A percentile compares a stretch with the other conserved stretches of the same genome.
Conservation (phyloP, 75 land plant genomes). For the Cupressus sempervirens region DNA sequence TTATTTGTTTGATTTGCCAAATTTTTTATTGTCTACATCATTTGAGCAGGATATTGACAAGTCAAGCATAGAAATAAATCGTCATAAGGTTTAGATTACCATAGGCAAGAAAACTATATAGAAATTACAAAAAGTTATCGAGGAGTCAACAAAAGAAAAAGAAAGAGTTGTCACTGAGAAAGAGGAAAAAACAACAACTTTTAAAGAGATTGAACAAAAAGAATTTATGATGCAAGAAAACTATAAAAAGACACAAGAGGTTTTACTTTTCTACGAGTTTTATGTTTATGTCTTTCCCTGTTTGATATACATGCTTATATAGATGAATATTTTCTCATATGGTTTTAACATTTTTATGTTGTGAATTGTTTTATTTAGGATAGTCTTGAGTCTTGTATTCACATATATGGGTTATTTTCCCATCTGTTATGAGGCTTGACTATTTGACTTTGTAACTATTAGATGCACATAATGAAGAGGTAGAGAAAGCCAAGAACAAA, state of each 20-base stretch:
- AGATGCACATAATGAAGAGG: no score
- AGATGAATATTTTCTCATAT: no score
- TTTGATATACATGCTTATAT: no score
- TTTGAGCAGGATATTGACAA: constrained; percentile 85
- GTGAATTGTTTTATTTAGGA: no score
- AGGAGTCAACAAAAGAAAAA: constrained; percentile 66
- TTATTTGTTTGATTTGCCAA: no score
- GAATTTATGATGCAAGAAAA: constrained; percentile 80
- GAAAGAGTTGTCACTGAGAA: constrained; percentile 47
- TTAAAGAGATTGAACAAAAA: constrained; percentile 78
- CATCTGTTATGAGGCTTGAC: no score
- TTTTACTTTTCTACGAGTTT: constrained; percentile 13
- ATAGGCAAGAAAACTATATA: constrained; percentile 67
- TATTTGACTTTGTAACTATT: no score
- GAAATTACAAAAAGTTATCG: constrained; percentile 69
- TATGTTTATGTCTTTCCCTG: neutral
- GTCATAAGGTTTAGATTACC: constrained; percentile 70
- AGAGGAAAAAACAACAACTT: constrained; percentile 36
- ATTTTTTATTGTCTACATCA: no score
- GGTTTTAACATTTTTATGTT: no score
- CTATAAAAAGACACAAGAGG: constrained; percentile 74
- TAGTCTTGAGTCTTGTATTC: no score
- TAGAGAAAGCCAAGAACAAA: constrained; percentile 58
- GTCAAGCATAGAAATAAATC: constrained; percentile 76
- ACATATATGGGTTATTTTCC: no score